Percentiles rank a stretch among this genome's conserved stretches.
phyloP scores from a whole-genome alignment of 2,329 filamentous ascomycete genomes.

The Ophiostoma montium region DNA sequence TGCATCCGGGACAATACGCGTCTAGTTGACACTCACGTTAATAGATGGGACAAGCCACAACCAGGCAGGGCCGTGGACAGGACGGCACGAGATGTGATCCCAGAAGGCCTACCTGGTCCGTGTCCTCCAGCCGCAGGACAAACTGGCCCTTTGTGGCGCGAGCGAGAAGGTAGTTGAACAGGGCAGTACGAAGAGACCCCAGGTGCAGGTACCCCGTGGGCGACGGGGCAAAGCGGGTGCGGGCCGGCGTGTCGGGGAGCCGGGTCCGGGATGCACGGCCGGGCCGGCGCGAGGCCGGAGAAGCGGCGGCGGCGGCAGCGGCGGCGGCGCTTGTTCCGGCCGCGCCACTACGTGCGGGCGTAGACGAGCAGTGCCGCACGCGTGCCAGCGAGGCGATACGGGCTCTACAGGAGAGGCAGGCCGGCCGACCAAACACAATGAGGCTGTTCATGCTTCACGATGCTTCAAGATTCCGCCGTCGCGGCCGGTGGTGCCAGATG shows the following conservation, averaged over 20 bases:
- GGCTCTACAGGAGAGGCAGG: slow-evolving; percentile 2
- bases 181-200: slow-evolving; percentile 76
- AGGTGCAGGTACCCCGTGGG: slow-evolving; percentile 90
- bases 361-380: not conserved
- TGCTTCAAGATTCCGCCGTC: not conserved
- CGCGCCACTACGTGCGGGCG: not conserved
- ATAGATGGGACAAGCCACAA: not conserved
- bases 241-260: slow-evolving; percentile 40
- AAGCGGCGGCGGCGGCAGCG: not conserved
- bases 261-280: not conserved
- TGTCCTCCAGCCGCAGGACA: slow-evolving; percentile 83
- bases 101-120: slow-evolving; percentile 54
- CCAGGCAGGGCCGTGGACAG: too few relatives aligned
- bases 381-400: not conserved
- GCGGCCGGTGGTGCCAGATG: not conserved
- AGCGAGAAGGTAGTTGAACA: slow-evolving; percentile 93
- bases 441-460: not conserved
- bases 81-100: too few relatives aligned
- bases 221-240: slow-evolving; percentile 87
- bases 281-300: not conserved
- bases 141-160: slow-evolving; percentile 82
- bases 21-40: slow-evolving; percentile 34
- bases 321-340: not conserved
- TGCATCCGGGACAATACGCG: slow-evolving; percentile 66
- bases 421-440: not conserved